Conservation (phyloP, 2,329 filamentous ascomycete species). For the Ceratocystis colombiana region DNA sequence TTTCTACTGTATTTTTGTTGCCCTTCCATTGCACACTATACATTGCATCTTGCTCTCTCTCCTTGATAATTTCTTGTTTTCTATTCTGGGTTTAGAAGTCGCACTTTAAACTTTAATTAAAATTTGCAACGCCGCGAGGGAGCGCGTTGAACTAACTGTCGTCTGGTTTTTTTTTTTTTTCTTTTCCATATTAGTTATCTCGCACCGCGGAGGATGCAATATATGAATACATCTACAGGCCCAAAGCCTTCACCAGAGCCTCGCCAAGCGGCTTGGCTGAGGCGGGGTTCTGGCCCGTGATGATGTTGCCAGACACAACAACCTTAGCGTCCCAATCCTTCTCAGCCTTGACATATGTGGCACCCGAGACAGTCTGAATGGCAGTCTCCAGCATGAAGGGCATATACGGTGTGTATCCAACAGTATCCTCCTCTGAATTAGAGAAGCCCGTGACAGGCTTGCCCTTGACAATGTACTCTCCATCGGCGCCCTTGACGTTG, state of each 20-base stretch:
- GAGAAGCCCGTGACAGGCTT: constrained; percentile 52
- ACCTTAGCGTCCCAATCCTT: constrained; percentile 43
- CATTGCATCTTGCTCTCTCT: constrained; percentile 3
- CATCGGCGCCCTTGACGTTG: constrained; percentile 44
- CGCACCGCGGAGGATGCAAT: neutral
- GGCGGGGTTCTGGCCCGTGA: constrained; percentile 50
- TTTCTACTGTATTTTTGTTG: constrained; percentile 14
- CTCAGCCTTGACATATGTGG: constrained; percentile 46
- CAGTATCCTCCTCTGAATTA: constrained; percentile 46
- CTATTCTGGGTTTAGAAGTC: constrained; percentile 10
- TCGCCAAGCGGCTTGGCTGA: constrained; percentile 44
- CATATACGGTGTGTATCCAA: constrained; percentile 42
- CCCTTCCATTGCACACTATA: constrained; percentile 7
- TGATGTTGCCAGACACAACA: constrained; percentile 42
- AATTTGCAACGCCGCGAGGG: neutral
- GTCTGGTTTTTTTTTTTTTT: neutral
- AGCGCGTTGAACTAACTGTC: neutral
- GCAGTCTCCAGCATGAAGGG: constrained; percentile 50
- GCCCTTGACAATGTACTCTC: constrained; percentile 45
- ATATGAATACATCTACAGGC: constrained; percentile 21
- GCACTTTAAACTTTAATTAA: neutral
- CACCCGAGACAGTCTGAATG: constrained; percentile 42
- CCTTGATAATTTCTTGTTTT: neutral
- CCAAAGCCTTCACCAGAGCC: constrained; percentile 41
- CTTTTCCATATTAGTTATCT: neutral